phyloP scores from a whole-genome alignment of 2,329 filamentous ascomycete genomes.

The Harringtonia lauricola region DNA sequence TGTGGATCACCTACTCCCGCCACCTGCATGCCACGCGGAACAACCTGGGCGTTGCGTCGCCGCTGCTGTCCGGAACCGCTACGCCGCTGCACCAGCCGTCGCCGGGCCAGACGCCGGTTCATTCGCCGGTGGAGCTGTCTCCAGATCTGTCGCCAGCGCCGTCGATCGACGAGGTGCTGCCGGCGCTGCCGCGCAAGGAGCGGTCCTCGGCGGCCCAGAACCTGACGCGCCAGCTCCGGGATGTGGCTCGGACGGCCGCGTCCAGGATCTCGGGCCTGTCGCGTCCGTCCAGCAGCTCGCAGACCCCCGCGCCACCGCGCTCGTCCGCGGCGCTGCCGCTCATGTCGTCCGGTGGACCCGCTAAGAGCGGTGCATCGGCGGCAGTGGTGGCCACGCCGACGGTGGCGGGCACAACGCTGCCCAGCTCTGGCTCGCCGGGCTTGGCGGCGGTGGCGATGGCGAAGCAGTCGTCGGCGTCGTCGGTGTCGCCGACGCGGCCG shows the following conservation, averaged over 20 bases:
- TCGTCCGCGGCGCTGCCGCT: constrained; percentile 3
- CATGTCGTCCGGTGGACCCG: background rate
- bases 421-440: no score
- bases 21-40: constrained; percentile 71
- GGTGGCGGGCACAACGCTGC: background rate
- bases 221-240: constrained; percentile 45
- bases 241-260: constrained; percentile 43
- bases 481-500: background rate
- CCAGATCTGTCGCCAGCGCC: constrained; percentile 43
- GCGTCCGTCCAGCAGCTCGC: background rate
- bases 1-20: constrained; percentile 95
- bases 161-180: no score
- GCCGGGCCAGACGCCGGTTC: constrained; percentile 57
- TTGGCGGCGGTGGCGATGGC: no score
- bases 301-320: constrained; percentile 1
- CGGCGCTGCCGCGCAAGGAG: constrained; percentile 19
- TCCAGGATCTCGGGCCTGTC: constrained; percentile 31
- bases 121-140: constrained; percentile 44
- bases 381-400: no score
- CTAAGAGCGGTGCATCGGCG: constrained; percentile 15
- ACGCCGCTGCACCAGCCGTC: constrained; percentile 72
- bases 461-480: background rate
- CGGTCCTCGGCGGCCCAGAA: constrained; percentile 31
- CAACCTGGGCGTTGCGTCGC: constrained; percentile 48
- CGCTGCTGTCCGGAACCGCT: constrained; percentile 48